Conservation (phyloP, 2,329 filamentous ascomycete genomes). For the Cladophialophora chaetospira region DNA sequence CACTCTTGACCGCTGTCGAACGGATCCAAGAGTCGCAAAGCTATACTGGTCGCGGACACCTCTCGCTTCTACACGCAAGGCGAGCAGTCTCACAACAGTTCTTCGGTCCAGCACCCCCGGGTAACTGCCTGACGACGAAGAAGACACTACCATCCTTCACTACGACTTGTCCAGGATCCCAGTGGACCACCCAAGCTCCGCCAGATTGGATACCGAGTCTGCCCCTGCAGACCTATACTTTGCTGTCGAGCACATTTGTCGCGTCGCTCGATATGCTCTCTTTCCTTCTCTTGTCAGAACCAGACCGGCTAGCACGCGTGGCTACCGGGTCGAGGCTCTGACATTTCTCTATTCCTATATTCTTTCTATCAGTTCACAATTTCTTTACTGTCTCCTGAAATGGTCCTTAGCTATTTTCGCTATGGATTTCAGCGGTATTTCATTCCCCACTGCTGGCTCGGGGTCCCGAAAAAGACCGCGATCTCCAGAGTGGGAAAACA, state of each 20-base stretch:
- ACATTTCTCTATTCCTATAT: constrained; percentile 17
- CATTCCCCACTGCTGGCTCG: neutral
- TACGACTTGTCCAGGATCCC: too few relatives aligned
- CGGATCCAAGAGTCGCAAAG: neutral
- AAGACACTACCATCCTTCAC: too few relatives aligned
- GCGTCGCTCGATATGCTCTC: constrained; percentile 27
- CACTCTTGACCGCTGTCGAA: neutral
- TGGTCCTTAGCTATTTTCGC: constrained; percentile 4
- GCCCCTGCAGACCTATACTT: neutral
- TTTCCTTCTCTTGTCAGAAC: constrained; percentile 16
- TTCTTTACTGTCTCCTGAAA: constrained; percentile 16
- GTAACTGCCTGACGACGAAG: too few relatives aligned
- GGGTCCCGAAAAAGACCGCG: constrained; percentile 15
- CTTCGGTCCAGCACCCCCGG: too few relatives aligned
- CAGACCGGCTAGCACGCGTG: constrained; percentile 22
- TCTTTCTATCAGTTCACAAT: constrained; percentile 7
- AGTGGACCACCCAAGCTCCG: too few relatives aligned
- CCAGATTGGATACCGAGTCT: neutral
- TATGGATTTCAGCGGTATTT: constrained; percentile 10
- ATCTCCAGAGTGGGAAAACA: constrained; percentile 5
- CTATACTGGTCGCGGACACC: neutral
- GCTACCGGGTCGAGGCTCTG: constrained; percentile 23
- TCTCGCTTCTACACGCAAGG: neutral
- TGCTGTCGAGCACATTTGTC: constrained; percentile 5
- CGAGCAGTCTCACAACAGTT: too few relatives aligned